phyloP scores from a whole-genome alignment of 441 rosid species.

The Croton setiger region DNA sequence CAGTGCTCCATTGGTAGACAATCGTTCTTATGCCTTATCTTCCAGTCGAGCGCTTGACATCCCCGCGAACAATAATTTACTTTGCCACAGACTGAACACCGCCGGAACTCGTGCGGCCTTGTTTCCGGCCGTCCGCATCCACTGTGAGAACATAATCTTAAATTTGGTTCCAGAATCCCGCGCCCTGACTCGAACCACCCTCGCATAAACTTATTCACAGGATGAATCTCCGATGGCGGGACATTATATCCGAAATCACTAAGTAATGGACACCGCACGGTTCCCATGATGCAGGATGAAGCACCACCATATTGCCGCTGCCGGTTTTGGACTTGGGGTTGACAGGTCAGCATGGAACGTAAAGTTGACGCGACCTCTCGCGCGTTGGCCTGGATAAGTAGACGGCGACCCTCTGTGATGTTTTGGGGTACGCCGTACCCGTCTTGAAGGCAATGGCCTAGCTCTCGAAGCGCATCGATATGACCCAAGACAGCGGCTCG shows the following conservation, averaged over 20 bases:
- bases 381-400: conserved; percentile 74
- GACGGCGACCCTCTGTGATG: conserved; percentile 59
- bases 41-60: conserved; percentile 93
- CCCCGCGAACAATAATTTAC: conserved; percentile 89
- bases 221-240: conserved; percentile 51
- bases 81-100: conserved; percentile 77
- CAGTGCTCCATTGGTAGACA: conserved; percentile 50
- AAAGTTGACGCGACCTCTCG: conserved; percentile 55
- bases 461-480: conserved; percentile 74
- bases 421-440: conserved; percentile 79
- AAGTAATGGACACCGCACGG: conserved; percentile 29
- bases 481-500: conserved; percentile 75
- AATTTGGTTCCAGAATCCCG: conserved; percentile 24
- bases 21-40: conserved; percentile 60
- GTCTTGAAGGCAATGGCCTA: conserved; percentile 88
- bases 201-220: conserved; percentile 58
- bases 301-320: background rate
- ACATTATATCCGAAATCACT: conserved; percentile 55
- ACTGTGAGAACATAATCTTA: conserved; percentile 62
- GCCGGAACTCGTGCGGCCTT: conserved; percentile 64
- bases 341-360: conserved; percentile 22
- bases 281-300: background rate
- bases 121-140: conserved; percentile 93
- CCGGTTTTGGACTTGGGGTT: background rate
- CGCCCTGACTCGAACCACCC: conserved; percentile 62